These are phyloP conservation scores for Naganishia randhawae DNA, from an alignment of 768 basidiomycete genomes.

Conservation along the genomic window DNA sequence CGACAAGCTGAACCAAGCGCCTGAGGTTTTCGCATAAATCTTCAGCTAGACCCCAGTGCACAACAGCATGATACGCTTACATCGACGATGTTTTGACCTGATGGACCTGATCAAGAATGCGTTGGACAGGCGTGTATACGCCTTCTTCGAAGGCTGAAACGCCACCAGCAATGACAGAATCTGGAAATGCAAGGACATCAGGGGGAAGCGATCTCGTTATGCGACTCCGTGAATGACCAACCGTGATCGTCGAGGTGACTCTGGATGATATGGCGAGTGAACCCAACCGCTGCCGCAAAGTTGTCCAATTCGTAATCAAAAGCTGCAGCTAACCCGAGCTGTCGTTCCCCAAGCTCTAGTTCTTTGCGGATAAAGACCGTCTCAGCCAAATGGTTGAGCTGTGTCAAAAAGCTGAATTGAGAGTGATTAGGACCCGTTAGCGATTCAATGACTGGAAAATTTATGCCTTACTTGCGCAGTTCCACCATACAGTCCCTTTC, in stretches of 20 bases:
- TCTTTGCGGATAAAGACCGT: constrained; percentile 77
- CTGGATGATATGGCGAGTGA: constrained; percentile 81
- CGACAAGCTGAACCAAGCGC: constrained; percentile 80
- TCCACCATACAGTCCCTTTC: constrained; percentile 92
- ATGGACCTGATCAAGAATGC: constrained; percentile 74
- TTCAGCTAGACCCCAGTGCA: not conserved
- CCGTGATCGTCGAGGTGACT: constrained; percentile 72
- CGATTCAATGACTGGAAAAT: not conserved
- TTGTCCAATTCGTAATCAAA: constrained; percentile 91
- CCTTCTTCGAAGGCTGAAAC: constrained; percentile 70
- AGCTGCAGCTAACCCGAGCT: constrained; percentile 72
- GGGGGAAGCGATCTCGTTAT: constrained; percentile 1
- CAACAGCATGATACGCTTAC: constrained; percentile 53
- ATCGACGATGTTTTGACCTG: constrained; percentile 73
- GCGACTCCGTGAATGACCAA: constrained; percentile 41
- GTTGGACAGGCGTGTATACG: constrained; percentile 76
- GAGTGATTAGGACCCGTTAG: not conserved
- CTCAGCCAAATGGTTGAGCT: constrained; percentile 87
- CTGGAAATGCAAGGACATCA: constrained; percentile 52
- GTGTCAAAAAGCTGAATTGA: constrained; percentile 72
- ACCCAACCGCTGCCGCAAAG: constrained; percentile 84
- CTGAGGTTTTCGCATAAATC: constrained; percentile 52
- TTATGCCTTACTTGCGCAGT: constrained; percentile 66
- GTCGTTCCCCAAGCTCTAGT: constrained; percentile 84
- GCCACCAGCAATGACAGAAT: constrained; percentile 68